Conservation (phyloP, 176 grass and related monocot species). For the Melocanna baccifera region DNA sequence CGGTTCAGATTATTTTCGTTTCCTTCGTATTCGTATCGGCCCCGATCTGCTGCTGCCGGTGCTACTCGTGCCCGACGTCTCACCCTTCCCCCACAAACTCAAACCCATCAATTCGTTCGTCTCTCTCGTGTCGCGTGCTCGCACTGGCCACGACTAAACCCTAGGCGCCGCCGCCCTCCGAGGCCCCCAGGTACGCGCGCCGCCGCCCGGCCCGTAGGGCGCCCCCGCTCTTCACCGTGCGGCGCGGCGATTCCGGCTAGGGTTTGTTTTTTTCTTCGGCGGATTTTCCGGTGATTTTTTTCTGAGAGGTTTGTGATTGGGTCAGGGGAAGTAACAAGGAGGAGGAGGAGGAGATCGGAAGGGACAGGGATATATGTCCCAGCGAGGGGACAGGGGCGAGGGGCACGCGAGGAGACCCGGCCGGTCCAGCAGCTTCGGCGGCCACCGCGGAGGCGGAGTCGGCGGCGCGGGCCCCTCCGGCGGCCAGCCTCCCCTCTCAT, state of each 20-base stretch:
- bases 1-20: background rate
- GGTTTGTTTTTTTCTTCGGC: background rate
- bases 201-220: background rate
- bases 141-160: slow-evolving; percentile 56
- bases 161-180: slow-evolving; percentile 57
- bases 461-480: slow-evolving; percentile 47
- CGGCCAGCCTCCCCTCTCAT: slow-evolving; percentile 38
- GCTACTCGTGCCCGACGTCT: slow-evolving; percentile 2
- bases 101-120: slow-evolving; percentile 41
- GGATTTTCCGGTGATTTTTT: slow-evolving; percentile 21
- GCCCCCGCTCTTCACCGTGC: background rate
- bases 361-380: slow-evolving; percentile 71
- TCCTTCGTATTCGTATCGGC: slow-evolving; percentile 16
- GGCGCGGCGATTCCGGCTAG: background rate
- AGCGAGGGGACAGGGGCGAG: slow-evolving; percentile 72
- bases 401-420: slow-evolving; percentile 73
- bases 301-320: background rate
- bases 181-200: slow-evolving; percentile 36
- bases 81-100: background rate
- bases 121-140: slow-evolving; percentile 3
- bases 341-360: slow-evolving; percentile 56
- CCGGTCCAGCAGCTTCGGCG: slow-evolving; percentile 66
- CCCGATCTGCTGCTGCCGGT: slow-evolving; percentile 9
- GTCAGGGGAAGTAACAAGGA: slow-evolving; percentile 35
- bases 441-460: slow-evolving; percentile 61